phyloP scores from a whole-genome alignment of 2,329 filamentous ascomycete genomes.

The Zelopaecilomyces penicillatus region DNA sequence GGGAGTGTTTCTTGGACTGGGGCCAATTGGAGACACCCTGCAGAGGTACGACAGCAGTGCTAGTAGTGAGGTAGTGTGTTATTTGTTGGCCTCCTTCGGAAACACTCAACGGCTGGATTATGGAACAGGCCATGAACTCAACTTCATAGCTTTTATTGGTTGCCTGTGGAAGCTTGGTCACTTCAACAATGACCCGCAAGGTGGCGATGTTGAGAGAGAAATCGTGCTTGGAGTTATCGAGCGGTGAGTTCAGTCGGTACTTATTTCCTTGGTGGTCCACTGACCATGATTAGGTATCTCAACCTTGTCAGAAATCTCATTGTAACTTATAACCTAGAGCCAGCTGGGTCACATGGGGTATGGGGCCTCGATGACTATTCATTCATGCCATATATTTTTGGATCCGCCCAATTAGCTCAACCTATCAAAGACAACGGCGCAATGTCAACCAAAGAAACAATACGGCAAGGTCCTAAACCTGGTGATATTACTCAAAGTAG shows the following conservation, averaged over 20 bases:
- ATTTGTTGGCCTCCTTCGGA: slow-evolving; percentile 80
- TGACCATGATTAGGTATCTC: slow-evolving; percentile 53
- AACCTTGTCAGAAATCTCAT: slow-evolving; percentile 74
- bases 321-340: slow-evolving; percentile 84
- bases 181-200: slow-evolving; percentile 51
- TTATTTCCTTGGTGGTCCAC: neutral
- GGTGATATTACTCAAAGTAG: slow-evolving; percentile 56
- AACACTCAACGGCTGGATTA: slow-evolving; percentile 88
- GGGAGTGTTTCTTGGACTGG: slow-evolving; percentile 25
- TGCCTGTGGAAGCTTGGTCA: slow-evolving; percentile 84
- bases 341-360: slow-evolving; percentile 91
- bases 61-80: slow-evolving; percentile 62
- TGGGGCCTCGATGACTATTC: slow-evolving; percentile 98
- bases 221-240: slow-evolving; percentile 79
- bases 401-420: slow-evolving; percentile 80
- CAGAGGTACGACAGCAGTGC: slow-evolving; percentile 33
- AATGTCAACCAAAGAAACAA: slow-evolving; percentile 72
- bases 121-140: slow-evolving; percentile 91
- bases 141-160: slow-evolving; percentile 85
- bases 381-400: slow-evolving; percentile 90
- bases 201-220: slow-evolving; percentile 59
- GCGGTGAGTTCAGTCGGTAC: slow-evolving; percentile 49
- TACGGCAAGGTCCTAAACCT: slow-evolving; percentile 62
- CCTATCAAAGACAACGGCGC: slow-evolving; percentile 54
- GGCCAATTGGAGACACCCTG: slow-evolving; percentile 21